A percentile compares a stretch with the other conserved stretches of the same genome.
These are phyloP conservation scores for Coniochaeta prunicola DNA, from an alignment of 2,329 filamentous ascomycete genomes.

Conservation along the genomic window DNA sequence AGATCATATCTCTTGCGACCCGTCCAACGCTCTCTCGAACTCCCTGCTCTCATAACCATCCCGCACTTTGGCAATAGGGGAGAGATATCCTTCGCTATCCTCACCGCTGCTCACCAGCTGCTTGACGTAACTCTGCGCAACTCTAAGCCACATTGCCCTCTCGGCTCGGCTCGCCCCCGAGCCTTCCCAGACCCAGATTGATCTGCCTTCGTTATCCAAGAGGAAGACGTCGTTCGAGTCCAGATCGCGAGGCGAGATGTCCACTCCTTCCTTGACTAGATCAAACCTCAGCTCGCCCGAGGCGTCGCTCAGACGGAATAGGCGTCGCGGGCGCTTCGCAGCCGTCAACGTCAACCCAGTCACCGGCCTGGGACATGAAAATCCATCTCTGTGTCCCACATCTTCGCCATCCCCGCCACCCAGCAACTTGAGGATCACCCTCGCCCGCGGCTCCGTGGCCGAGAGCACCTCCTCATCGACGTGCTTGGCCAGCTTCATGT, in stretches of 20 bases:
- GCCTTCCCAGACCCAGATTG: constrained; percentile 63
- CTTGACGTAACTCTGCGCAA: constrained; percentile 48
- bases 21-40: constrained; percentile 39
- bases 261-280: constrained; percentile 46
- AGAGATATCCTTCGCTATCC: constrained; percentile 28
- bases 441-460: constrained; percentile 49
- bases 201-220: constrained; percentile 47
- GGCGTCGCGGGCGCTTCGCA: constrained; percentile 18
- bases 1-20: constrained; percentile 10
- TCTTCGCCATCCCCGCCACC: constrained; percentile 37
- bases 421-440: constrained; percentile 48
- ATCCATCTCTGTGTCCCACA: constrained; percentile 32
- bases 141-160: constrained; percentile 52
- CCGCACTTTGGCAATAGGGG: constrained; percentile 48
- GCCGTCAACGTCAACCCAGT: constrained; percentile 6
- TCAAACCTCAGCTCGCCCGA: constrained; percentile 50
- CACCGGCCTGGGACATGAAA: constrained; percentile 12
- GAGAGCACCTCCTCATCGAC: constrained; percentile 58
- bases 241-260: constrained; percentile 39
- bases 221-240: constrained; percentile 56
- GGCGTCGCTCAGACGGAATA: constrained; percentile 58
- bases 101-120: constrained; percentile 27
- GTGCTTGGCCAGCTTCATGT: constrained; percentile 56
- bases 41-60: constrained; percentile 48
- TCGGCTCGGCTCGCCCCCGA: constrained; percentile 48